Percentiles rank a stretch among this genome's conserved stretches.
phyloP scores from a whole-genome alignment of 345 rosid species.

The Eucalyptus caleyi region DNA sequence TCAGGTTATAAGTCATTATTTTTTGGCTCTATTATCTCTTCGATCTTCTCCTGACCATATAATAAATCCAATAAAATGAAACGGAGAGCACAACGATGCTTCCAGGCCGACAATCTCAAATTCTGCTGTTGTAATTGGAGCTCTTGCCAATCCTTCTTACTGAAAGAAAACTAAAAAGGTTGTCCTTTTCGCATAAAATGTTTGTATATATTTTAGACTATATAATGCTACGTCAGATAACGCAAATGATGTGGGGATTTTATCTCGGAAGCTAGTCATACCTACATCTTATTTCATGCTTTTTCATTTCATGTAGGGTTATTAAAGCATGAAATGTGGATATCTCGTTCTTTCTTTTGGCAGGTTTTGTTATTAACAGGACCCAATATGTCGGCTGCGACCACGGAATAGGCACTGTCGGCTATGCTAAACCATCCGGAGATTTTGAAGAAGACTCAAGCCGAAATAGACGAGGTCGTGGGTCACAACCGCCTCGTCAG shows the following conservation, averaged over 20 bases:
- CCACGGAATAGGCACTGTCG: constrained; percentile 32
- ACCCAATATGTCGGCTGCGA: constrained; percentile 8
- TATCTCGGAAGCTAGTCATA: background rate
- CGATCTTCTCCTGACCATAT: background rate
- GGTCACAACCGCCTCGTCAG: constrained; percentile 4
- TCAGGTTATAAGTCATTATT: no score
- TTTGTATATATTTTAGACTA: background rate
- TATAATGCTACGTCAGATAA: background rate
- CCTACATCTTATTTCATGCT: background rate
- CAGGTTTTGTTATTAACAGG: constrained; percentile 1
- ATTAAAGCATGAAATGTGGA: background rate
- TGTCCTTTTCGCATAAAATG: background rate
- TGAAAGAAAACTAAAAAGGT: no score
- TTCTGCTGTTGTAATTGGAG: background rate
- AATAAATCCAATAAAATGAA: background rate
- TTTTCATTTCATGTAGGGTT: no score
- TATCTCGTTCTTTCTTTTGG: no score
- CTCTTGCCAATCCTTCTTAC: background rate
- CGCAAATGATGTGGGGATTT: background rate
- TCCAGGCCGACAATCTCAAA: background rate
- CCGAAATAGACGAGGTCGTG: constrained; percentile 3
- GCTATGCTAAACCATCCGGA: constrained; percentile 21
- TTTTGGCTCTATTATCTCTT: background rate
- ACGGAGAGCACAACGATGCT: background rate
- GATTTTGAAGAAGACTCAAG: background rate